These are phyloP conservation scores for Pyricularia sp. DNA, from an alignment of 2,329 filamentous ascomycete species.

Conservation along the genomic window DNA sequence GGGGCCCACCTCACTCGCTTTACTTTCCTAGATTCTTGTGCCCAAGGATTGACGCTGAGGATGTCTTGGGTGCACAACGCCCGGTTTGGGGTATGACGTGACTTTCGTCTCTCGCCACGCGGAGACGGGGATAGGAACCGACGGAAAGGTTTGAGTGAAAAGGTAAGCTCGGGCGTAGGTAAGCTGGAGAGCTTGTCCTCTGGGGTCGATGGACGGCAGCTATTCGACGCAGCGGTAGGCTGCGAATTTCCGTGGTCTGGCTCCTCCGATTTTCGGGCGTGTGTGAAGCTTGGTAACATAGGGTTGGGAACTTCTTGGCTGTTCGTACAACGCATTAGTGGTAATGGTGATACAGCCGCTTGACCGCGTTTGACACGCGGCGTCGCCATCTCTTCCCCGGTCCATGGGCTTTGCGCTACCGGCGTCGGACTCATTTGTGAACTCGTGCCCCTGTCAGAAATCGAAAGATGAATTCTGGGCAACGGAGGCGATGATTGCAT, in stretches of 20 bases:
- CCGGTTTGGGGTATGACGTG: not conserved
- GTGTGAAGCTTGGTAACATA: not conserved
- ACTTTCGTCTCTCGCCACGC: conserved; percentile 15
- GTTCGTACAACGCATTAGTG: not conserved
- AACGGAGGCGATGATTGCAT: not conserved
- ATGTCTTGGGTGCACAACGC: conserved; percentile 20
- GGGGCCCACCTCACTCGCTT: conserved; percentile 25
- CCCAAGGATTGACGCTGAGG: conserved; percentile 25
- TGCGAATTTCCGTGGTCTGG: not conserved
- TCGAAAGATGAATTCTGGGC: not conserved
- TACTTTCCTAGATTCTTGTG: conserved; percentile 8
- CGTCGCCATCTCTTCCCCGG: not conserved
- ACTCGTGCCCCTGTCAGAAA: not conserved
- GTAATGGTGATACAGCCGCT: not conserved
- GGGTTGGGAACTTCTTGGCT: conserved; percentile 1
- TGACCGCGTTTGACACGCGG: not conserved
- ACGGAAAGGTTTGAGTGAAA: conserved; percentile 41
- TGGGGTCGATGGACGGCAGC: conserved; percentile 16
- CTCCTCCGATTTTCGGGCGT: not conserved
- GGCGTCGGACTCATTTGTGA: not conserved
- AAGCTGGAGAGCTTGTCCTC: conserved; percentile 19
- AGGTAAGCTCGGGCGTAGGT: conserved; percentile 34
- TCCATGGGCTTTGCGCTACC: conserved; percentile 1
- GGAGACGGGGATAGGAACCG: conserved; percentile 41
- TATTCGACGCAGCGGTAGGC: not conserved